Base-by-base conservation (phyloP, 352 stramenopile genomes). In the Aphanomyces cochlioides region DNA sequence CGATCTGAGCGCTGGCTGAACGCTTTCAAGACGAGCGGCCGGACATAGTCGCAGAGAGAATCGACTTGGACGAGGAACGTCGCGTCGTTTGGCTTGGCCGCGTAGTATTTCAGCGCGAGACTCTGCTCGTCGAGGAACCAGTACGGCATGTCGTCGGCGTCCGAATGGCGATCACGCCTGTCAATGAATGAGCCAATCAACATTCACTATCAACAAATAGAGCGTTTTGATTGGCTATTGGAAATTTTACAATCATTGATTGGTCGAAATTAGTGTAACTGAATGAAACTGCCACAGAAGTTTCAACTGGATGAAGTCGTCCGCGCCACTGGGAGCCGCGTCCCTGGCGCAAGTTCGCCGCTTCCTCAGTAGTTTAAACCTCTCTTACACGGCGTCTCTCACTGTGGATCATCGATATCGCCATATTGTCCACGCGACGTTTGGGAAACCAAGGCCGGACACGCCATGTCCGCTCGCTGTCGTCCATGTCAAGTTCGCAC, bases 361-460 rank as follows among this genome's bases (percentile, higher is more conserved):
- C 19, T 63, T 59, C 40, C 21, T 70, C 17, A 28, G 41, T 39
- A 17, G 47, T 13, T 41, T 54, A 15, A 70, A 70, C 37, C 7
- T 70, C 5, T 70, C 64, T 28, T 70, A 70, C 54, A 64, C 36
- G 12, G 64, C 64, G 37, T 70, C 64, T 7, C 17, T 70, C n/a
- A 61, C 64, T 38, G 34, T 63, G 36, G 64, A 70, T 40, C 4
- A 21, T 15, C 64, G 64, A 8, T 70, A 63, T 36, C 53, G 39
- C 19, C 45, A 70, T 50, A 63, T 70, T 19, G 40, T 70, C 6
- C 64, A 70, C 38, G 64, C 64, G 10, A 43, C 39, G 17, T 19
- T 70, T 19, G 64, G 64, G 7, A 70, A 70, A 47, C 64, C 64
- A 7, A n/a, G 45, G 15, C 64, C 64, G 1, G 45, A 63, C 54